These are phyloP conservation scores for Talaromyces pinophilus DNA, from an alignment of 2,329 filamentous ascomycete species.

Conservation along the genomic window DNA sequence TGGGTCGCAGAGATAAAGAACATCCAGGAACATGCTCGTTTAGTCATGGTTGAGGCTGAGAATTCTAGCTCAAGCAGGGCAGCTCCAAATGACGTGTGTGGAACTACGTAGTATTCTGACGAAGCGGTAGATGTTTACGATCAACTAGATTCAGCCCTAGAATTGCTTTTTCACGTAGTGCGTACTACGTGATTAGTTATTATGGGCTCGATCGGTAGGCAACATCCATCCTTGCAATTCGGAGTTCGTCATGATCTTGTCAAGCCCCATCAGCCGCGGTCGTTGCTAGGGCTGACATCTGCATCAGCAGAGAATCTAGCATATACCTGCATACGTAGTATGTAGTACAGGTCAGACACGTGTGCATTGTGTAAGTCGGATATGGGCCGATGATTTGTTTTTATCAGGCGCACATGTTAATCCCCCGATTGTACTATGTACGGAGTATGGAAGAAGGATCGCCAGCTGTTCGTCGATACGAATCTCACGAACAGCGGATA, in stretches of 20 bases:
- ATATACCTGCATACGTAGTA: neutral
- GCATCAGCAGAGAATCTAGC: neutral
- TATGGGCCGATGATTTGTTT: neutral
- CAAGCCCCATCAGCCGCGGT: neutral
- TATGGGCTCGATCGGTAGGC: neutral
- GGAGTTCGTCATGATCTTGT: neutral
- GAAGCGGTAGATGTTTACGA: neutral
- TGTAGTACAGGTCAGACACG: neutral
- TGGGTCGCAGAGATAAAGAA: neutral
- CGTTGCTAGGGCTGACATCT: neutral
- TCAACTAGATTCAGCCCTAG: neutral
- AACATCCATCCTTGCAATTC: neutral
- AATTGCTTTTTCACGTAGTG: neutral
- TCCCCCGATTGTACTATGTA: neutral
- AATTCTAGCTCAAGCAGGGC: neutral
- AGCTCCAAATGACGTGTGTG: neutral
- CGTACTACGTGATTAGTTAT: neutral
- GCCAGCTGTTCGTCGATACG: neutral
- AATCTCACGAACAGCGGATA: neutral
- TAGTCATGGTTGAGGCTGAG: neutral
- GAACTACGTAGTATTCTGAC: neutral
- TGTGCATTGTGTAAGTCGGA: neutral
- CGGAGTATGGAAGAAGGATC: neutral
- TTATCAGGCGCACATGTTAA: neutral
- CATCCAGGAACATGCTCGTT: neutral